phyloP scores from a whole-genome alignment of 257 asterid genomes.

The Mentha longifolia region DNA sequence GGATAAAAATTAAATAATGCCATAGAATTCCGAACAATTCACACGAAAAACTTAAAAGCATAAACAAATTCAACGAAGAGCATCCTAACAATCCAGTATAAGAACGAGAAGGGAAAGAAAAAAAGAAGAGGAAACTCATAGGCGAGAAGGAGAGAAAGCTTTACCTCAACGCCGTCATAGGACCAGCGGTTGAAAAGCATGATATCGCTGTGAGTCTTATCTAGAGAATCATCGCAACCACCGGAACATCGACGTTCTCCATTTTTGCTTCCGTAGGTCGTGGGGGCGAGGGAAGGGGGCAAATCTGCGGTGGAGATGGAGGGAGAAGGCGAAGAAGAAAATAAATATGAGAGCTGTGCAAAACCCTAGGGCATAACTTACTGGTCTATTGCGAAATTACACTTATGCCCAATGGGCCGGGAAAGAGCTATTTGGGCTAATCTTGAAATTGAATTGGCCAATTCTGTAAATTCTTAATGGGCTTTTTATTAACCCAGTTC shows the following conservation, averaged over 20 bases:
- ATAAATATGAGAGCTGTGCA: slow-evolving; percentile 21
- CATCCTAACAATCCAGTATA: not conserved
- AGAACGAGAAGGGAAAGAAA: not conserved
- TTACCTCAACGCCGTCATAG: slow-evolving; percentile 58
- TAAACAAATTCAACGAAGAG: not conserved
- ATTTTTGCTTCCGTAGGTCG: slow-evolving; percentile 25
- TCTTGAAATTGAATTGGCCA: not conserved
- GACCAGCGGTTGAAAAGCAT: slow-evolving; percentile 72
- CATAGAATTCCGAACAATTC: no score
- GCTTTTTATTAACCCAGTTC: not conserved
- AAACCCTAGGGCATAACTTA: slow-evolving; percentile 32
- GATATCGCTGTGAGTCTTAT: slow-evolving; percentile 47
- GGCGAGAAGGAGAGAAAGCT: not conserved
- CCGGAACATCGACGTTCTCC: slow-evolving; percentile 7
- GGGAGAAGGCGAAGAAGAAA: slow-evolving; percentile 6
- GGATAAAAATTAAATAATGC: not conserved
- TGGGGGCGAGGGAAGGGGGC: not conserved
- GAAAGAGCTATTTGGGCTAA: not conserved
- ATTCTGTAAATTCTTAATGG: not conserved
- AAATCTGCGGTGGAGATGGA: slow-evolving; percentile 12
- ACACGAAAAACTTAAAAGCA: no score
- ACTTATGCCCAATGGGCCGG: slow-evolving; percentile 3
- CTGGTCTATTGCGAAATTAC: not conserved
- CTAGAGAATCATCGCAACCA: slow-evolving; percentile 13
- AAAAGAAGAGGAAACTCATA: not conserved